Evolutionary conservation across 2,329 filamentous ascomycete species (phyloP), one percentile per base, ranked within the genome.

Genomic region (Cladosporium halotolerans): DNA sequence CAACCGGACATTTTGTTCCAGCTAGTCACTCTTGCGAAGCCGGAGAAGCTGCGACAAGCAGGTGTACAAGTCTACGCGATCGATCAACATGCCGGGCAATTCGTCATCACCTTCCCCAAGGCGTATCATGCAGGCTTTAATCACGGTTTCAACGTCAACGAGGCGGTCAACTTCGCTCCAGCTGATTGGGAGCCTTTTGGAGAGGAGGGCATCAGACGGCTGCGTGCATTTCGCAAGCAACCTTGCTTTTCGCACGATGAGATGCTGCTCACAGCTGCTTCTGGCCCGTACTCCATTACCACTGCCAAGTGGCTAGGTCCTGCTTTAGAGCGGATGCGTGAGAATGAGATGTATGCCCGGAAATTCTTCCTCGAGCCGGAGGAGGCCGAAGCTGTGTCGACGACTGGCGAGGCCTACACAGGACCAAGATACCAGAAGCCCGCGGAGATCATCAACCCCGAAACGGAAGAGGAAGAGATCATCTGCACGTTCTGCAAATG

Each of bases 81-180:
- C n/a, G 93, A 99, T 67, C 93, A 99, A 69, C 82, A 92, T 61
- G 93, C 93, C 28, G 93, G 93, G 4, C 90, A 99, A 66, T 89
- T 99, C 59, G 91, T 99, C 58, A 85, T 99, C 58, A 99, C 93
- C 0, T 99, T 96, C 63, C 93, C 93, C 0, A 88, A 96, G 68
- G 93, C 93, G 0, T 99, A 97, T 63, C 93, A 99, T 68, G 92
- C 93, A 5, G 93, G 93, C 0, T 99, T 99, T 73, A 99, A 99
- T 64, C 93, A 99, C 63, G 93, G 76, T 3, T 99, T 99, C 76
- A 99, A 99, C 67, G 95, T 96, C 71, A 99, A 99, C 62, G 93
- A 99, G 69, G 93, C 93, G 4, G 93, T 99, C 62, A 99, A 99
- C 67, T 99, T 99, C 72, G 93, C 93, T 0, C 93, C 93, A 0